A percentile compares a stretch with the other conserved stretches of the same genome.
These are phyloP conservation scores for Oxyria digyna DNA, from an alignment of 148 eudicot species.

Conservation along the genomic window DNA sequence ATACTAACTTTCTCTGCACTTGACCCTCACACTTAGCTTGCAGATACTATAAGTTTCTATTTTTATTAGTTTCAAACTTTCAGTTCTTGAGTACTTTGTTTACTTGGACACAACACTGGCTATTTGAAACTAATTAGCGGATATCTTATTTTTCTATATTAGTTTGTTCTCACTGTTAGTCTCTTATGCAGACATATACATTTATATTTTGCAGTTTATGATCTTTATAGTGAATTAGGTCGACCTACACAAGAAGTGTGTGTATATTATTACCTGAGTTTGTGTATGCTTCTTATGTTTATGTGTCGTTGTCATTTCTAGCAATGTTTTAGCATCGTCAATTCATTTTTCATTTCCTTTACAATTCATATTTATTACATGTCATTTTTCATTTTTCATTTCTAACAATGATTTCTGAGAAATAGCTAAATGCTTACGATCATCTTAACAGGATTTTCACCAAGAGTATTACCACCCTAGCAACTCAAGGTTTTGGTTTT, in stretches of 20 bases:
- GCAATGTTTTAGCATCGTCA: background rate
- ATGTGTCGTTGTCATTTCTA: background rate
- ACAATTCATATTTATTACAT: background rate
- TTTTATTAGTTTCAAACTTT: too few species aligned
- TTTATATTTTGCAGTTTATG: too few species aligned
- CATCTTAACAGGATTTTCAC: conserved; percentile 72
- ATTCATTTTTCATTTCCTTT: background rate
- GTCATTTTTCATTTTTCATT: too few species aligned
- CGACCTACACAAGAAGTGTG: conserved; percentile 74
- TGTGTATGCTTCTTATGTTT: conserved; percentile 8
- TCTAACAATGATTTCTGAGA: background rate
- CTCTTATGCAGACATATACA: too few species aligned
- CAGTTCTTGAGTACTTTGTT: too few species aligned
- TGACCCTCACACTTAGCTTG: too few species aligned
- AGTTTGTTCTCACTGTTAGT: too few species aligned
- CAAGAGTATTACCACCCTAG: conserved; percentile 86
- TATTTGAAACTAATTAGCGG: too few species aligned
- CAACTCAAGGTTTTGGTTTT: conserved; percentile 97
- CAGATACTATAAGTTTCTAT: too few species aligned
- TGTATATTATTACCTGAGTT: background rate
- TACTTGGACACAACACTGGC: too few species aligned
- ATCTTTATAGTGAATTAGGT: conserved; percentile 69
- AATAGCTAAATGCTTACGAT: background rate
- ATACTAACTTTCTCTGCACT: too few species aligned
- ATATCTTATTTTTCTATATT: too few species aligned